Evolutionary conservation across 2,329 filamentous ascomycete species (phyloP).

Genomic region (Apiospora koreana): DNA sequence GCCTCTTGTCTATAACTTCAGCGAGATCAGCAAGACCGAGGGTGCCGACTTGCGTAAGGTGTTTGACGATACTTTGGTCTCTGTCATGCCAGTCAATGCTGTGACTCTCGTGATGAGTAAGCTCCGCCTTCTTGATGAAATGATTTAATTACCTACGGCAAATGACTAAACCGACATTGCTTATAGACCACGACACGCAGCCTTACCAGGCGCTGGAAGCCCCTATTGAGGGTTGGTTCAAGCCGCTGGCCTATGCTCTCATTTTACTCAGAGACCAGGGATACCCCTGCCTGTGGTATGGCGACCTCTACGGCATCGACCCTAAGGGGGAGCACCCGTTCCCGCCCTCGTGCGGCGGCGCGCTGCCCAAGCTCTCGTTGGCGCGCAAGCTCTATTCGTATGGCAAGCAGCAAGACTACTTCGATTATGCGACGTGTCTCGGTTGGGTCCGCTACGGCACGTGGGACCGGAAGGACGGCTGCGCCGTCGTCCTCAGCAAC

Average conservation of each 20-base stretch:
- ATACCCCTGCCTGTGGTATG: conserved; percentile 70
- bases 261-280: conserved; percentile 64
- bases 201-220: conserved; percentile 45
- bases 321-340: conserved; percentile 42
- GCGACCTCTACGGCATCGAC: conserved; percentile 65
- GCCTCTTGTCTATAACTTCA: conserved; percentile 68
- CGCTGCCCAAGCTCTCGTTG: conserved; percentile 59
- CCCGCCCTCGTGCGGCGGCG: conserved; percentile 53
- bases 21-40: conserved; percentile 56
- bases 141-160: conserved; percentile 52
- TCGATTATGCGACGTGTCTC: conserved; percentile 60
- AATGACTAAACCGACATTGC: conserved; percentile 61
- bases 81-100: conserved; percentile 34
- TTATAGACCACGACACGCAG: conserved; percentile 69
- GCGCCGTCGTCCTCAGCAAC: conserved; percentile 60
- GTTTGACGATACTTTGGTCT: conserved; percentile 61
- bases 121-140: conserved; percentile 42
- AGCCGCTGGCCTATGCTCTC: conserved; percentile 70
- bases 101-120: conserved; percentile 63
- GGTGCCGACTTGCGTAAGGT: conserved; percentile 61
- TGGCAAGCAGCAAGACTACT: conserved; percentile 66
- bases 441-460: conserved; percentile 58
- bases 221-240: conserved; percentile 66
- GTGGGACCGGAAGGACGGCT: conserved; percentile 46
- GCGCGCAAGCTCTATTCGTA: conserved; percentile 68